Evolutionary conservation across 768 basidiomycete genomes (phyloP).

Genomic region (Panellus pusillus): DNA sequence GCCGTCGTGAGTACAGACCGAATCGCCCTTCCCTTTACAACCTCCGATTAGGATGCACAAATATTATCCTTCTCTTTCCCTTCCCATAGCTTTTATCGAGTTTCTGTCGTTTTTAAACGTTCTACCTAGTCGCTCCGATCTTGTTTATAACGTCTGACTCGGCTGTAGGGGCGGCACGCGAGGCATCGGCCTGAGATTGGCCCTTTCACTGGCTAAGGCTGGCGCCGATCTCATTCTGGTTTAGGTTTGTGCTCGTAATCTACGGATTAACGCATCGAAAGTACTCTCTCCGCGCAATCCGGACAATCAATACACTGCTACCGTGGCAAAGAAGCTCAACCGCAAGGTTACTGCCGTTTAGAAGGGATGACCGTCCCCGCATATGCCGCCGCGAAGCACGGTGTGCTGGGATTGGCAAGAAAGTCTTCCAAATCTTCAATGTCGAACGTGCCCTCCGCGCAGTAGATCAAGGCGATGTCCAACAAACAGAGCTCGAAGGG

Average conservation of each 20-base stretch:
- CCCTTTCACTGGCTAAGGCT: constrained; percentile 23
- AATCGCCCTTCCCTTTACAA: too few relatives aligned
- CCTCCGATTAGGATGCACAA: too few relatives aligned
- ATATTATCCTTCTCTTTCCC: too few relatives aligned
- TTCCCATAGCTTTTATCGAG: constrained; percentile 2
- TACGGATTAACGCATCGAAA: not conserved
- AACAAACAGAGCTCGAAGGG: constrained; percentile 51
- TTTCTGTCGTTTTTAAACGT: constrained; percentile 16
- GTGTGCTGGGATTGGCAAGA: constrained; percentile 36
- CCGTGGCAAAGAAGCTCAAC: constrained; percentile 12
- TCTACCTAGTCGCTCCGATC: not conserved
- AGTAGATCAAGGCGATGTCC: constrained; percentile 26
- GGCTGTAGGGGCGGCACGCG: constrained; percentile 20
- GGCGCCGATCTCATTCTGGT: constrained; percentile 24
- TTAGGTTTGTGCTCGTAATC: constrained; percentile 15
- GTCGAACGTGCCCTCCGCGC: not conserved
- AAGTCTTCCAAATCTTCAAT: not conserved
- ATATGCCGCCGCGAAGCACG: constrained; percentile 48
- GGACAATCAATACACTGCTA: constrained; percentile 17
- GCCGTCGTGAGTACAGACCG: too few relatives aligned
- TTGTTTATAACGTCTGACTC: not conserved
- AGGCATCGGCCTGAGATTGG: constrained; percentile 24
- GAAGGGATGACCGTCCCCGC: constrained; percentile 44
- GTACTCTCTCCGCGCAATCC: constrained; percentile 9
- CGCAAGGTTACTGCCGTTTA: constrained; percentile 13